Evolutionary conservation across 768 basidiomycete species (phyloP), one percentile per base, ranked within the genome.

Genomic region (Lactarius hengduanensis): DNA sequence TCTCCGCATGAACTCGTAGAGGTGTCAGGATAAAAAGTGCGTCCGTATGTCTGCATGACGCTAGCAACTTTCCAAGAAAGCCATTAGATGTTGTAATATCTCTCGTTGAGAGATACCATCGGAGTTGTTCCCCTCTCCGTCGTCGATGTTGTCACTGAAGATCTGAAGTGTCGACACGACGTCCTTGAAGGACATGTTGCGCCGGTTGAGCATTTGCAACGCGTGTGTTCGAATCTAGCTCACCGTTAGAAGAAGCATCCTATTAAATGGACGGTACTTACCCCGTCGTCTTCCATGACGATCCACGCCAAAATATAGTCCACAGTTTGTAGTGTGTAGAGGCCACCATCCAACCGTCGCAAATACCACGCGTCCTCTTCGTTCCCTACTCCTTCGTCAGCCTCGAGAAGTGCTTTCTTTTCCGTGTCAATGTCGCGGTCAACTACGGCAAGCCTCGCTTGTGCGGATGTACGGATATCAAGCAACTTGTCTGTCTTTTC

Each of bases 281-380:
- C 97, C 43, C 96, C 97, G 72, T 98, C 96, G 71, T 98, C 96
- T 77, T 99, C 97, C 95, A 98, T 96, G 63, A 87, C 84, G 32
- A 98, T 77, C 97, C 97, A 99, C 6, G 91, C 94, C 45, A 98
- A 77, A 66, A 98, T 91, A 71, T 96, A 98, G 76, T 98, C 96
- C 47, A 94, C 84, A 20, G 89, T 94, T 73, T 98, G 96, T 9
- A 98, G 77, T 1, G 89, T 90, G 73, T 91, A 94, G 54, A 97
- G 77, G 0, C 97, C 97, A 2, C 88, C 87, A 64, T 97, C 94
- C 41, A 98, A 77, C 62, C 90, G 84, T 38, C 88, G 86, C n/a
- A 97, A 78, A 78, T 98, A 98, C 81, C 88, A 91, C 20, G 83
- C 70, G 36, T 92, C 89, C 71, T 91, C 87, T 66, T 89, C 83